Evolutionary conservation across 2,329 filamentous ascomycete species (phyloP).

Genomic region (Botryosphaeria dothidea): DNA sequence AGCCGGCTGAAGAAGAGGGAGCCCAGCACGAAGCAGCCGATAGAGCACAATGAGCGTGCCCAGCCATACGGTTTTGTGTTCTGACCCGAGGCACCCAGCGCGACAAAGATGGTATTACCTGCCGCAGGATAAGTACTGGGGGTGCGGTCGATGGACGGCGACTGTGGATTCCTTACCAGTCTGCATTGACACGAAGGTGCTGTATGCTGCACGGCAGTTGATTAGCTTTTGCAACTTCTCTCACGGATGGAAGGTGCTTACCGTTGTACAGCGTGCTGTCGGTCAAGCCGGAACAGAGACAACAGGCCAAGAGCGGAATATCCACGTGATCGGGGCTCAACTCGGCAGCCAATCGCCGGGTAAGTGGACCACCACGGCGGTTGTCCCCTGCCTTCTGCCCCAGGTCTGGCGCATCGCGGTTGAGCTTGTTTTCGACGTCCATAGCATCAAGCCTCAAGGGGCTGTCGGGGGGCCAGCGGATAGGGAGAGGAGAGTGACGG

Average conservation of each 20-base stretch:
- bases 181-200: slow-evolving; percentile 82
- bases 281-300: slow-evolving; percentile 74
- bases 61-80: slow-evolving; percentile 57
- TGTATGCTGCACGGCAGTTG: slow-evolving; percentile 51
- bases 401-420: neutral
- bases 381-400: neutral
- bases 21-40: slow-evolving; percentile 70
- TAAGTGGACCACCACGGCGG: neutral
- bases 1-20: slow-evolving; percentile 71
- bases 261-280: slow-evolving; percentile 76
- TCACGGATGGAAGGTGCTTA: neutral
- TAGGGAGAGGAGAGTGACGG: neutral
- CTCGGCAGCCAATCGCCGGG: slow-evolving; percentile 35
- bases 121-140: too few species aligned
- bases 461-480: neutral
- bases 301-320: slow-evolving; percentile 68
- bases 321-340: slow-evolving; percentile 66
- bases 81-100: slow-evolving; percentile 68
- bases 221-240: neutral
- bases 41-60: slow-evolving; percentile 72
- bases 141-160: too few species aligned
- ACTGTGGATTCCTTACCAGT: slow-evolving; percentile 57
- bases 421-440: slow-evolving; percentile 12
- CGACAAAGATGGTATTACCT: slow-evolving; percentile 77
- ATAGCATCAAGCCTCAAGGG: neutral